phyloP scores from a whole-genome alignment of 805 yeast species.

The Candida silvatica region DNA sequence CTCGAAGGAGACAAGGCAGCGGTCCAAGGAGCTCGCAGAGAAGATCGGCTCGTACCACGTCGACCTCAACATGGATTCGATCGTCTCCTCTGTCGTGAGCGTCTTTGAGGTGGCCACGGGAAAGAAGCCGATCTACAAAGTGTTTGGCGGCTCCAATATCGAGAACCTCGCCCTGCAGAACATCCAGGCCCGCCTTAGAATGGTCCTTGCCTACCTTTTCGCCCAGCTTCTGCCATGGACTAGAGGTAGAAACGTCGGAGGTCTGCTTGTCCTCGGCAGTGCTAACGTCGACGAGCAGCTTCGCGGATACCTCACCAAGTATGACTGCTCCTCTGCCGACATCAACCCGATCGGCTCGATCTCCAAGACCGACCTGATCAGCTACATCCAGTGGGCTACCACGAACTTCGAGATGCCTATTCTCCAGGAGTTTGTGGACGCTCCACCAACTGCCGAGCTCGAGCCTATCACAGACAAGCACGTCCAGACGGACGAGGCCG shows the following conservation, averaged over 20 bases:
- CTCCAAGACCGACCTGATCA: slow-evolving; percentile 85
- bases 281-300: slow-evolving; percentile 97
- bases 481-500: slow-evolving; percentile 93
- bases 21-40: slow-evolving; percentile 71
- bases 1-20: slow-evolving; percentile 71
- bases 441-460: slow-evolving; percentile 96
- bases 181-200: slow-evolving; percentile 91
- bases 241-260: slow-evolving; percentile 63
- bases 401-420: slow-evolving; percentile 66
- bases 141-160: slow-evolving; percentile 87
- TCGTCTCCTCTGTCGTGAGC: slow-evolving; percentile 64
- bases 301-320: slow-evolving; percentile 92
- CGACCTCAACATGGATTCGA: slow-evolving; percentile 83
- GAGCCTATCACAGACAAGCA: slow-evolving; percentile 92
- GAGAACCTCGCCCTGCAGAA: slow-evolving; percentile 94
- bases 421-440: slow-evolving; percentile 68
- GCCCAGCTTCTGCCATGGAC: slow-evolving; percentile 97
- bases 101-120: slow-evolving; percentile 89
- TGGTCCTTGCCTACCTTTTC: slow-evolving; percentile 89
- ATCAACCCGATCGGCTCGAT: slow-evolving; percentile 98
- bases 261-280: slow-evolving; percentile 84
- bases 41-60: slow-evolving; percentile 84
- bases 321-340: slow-evolving; percentile 96
- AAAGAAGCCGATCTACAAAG: slow-evolving; percentile 76
- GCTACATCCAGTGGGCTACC: slow-evolving; percentile 76